Conservation (phyloP, 495 filamentous ascomycete genomes). For the Pyrenula aspistea region DNA sequence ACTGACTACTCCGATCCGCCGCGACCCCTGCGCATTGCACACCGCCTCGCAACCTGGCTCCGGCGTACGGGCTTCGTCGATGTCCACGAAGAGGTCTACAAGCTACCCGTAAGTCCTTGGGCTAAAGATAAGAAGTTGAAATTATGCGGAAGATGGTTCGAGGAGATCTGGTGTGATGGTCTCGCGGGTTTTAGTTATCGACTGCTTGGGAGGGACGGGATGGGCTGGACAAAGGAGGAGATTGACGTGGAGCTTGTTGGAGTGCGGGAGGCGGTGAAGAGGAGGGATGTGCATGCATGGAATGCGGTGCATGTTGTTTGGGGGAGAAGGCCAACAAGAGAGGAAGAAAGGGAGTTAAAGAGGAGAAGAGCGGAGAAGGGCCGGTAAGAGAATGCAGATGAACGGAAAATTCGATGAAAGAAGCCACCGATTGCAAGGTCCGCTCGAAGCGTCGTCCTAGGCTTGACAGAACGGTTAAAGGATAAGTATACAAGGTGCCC, state of each 20-base stretch:
- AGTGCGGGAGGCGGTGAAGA: conserved; percentile 41
- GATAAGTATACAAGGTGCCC: too few relatives aligned
- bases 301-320: conserved; percentile 39
- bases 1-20: conserved; percentile 33
- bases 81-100: conserved; percentile 40
- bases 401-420: too few relatives aligned
- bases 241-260: conserved; percentile 48
- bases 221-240: conserved; percentile 35
- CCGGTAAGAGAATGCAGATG: too few relatives aligned
- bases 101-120: conserved; percentile 50
- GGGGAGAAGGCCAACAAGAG: conserved; percentile 36
- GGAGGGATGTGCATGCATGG: conserved; percentile 43
- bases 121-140: conserved; percentile 40
- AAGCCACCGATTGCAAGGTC: too few relatives aligned
- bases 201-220: conserved; percentile 17
- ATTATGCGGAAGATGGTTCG: conserved; percentile 30
- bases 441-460: too few relatives aligned
- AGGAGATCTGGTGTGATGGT: conserved; percentile 28
- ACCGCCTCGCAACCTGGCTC: conserved; percentile 42
- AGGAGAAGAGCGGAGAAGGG: neutral
- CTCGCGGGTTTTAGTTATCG: conserved; percentile 36
- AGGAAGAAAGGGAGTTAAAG: conserved; percentile 5
- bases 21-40: conserved; percentile 38
- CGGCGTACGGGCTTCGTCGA: conserved; percentile 52
- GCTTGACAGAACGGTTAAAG: too few relatives aligned